These are phyloP conservation scores for Mucor mucedo DNA, from an alignment of 371 early-diverging fungal species.

Conservation along the genomic window DNA sequence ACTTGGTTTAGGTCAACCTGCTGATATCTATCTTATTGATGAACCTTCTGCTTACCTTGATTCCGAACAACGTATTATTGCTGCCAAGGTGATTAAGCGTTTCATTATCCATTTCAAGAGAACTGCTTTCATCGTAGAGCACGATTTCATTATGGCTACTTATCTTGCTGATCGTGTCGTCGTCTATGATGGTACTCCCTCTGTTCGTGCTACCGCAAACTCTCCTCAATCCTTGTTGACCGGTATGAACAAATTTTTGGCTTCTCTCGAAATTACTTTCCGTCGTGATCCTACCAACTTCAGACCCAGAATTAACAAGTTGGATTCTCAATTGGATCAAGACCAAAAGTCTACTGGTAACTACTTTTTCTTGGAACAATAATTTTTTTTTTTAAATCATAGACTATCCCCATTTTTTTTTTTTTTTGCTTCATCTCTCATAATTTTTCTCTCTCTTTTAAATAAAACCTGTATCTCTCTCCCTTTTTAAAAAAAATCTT, in stretches of 20 bases:
- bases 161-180: conserved; percentile 99
- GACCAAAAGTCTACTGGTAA: conserved; percentile 97
- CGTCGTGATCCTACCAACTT: conserved; percentile 98
- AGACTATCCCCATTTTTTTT: neutral
- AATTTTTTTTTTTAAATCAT: conserved; percentile 19
- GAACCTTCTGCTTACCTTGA: conserved; percentile 99
- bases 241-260: conserved; percentile 99
- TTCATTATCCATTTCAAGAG: conserved; percentile 98
- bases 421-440: neutral
- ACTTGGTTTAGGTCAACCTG: conserved; percentile 94
- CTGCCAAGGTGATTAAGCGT: conserved; percentile 99
- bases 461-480: conserved; percentile 1
- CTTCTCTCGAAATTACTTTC: conserved; percentile 97
- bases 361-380: conserved; percentile 91
- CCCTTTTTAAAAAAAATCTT: conserved; percentile 1
- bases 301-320: conserved; percentile 99
- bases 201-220: conserved; percentile 86
- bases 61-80: conserved; percentile 99
- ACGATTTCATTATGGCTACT: conserved; percentile 99
- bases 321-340: conserved; percentile 96
- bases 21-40: conserved; percentile 99
- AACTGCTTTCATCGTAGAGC: conserved; percentile 99
- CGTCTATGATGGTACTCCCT: conserved; percentile 97
- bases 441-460: neutral
- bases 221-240: conserved; percentile 89